Base-by-base conservation (phyloP, 108 stramenopile genomes). In the Skeletonema tropicum region DNA sequence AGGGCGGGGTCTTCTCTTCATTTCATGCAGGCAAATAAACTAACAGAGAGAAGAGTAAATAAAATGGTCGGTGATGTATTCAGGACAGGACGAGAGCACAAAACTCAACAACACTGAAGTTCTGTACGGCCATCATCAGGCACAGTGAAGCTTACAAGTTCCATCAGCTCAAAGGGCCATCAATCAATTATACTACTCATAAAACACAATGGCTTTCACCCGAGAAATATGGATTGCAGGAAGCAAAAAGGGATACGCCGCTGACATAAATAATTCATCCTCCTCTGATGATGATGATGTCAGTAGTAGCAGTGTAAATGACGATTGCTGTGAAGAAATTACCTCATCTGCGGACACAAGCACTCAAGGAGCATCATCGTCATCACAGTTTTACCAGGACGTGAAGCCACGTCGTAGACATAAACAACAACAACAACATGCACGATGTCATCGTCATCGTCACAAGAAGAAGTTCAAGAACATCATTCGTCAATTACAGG, bases 161-260 rank as follows among this genome's bases (percentile, higher is more conserved):
- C 3, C 42, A 45, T 15, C 41, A 52, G 6, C 52, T 25, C 23
- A 2, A 55, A 23, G 7, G 4, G 7, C 7, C 52, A 23, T 55
- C 52, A 8, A 23, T 25, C 6, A 55, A 10, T 7, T 29, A 29
- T 29, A 29, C 26, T 39, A 39, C 38, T 39, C 11, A 0, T 39
- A 12, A 11, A n/a, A n/a, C n/a, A 55, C 52, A 55, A 55, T 23
- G 52, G 21, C 52, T 55, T 55, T 55, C 52, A 55, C 52, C 52
- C 52, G 8, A 23, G 52, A 7, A 11, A 7, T 55, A 23, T 25
- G 23, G 52, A 2, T 41, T 4, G 11, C 63, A 39, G 72, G 72
- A 30, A 73, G 72, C 63, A 62, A 62, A 2, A 39, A 11, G 32
- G 72, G 73, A 39, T 74, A 66, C 64, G 57, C 42, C 57, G 73